Evolutionary conservation across 2,329 filamentous ascomycete species (phyloP).

Genomic region (Neonectria coccinea): DNA sequence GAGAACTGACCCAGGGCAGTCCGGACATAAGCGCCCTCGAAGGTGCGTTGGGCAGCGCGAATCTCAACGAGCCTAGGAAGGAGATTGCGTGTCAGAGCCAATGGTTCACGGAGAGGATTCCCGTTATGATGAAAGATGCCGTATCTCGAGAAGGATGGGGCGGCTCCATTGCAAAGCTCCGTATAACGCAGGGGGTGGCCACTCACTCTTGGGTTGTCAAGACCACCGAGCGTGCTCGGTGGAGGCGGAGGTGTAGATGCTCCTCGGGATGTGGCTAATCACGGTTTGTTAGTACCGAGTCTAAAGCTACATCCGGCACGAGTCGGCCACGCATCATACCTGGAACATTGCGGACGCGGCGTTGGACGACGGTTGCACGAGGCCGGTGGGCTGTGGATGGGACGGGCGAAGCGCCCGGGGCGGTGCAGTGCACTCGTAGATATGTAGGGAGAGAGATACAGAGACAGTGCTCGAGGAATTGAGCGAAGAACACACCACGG

Average conservation of each 20-base stretch:
- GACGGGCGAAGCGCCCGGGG: conserved; percentile 12
- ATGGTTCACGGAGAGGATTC: not conserved
- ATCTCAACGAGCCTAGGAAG: conserved; percentile 82
- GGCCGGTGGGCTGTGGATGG: conserved; percentile 11
- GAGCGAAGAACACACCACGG: not conserved
- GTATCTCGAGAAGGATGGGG: not conserved
- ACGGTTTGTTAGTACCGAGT: conserved; percentile 27
- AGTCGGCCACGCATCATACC: conserved; percentile 32
- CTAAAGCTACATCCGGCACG: not conserved
- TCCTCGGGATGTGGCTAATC: conserved; percentile 74
- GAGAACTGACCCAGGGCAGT: conserved; percentile 95
- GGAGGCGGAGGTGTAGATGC: conserved; percentile 81
- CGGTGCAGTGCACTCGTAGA: conserved; percentile 10
- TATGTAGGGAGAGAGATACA: not conserved
- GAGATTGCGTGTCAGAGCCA: conserved; percentile 3
- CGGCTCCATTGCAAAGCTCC: conserved; percentile 11
- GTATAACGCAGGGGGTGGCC: not conserved
- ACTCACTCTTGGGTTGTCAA: conserved; percentile 81
- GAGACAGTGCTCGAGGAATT: not conserved
- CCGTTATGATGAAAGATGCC: conserved; percentile 1
- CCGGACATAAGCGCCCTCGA: conserved; percentile 96
- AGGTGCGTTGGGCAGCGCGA: conserved; percentile 93
- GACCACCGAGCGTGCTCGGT: conserved; percentile 85
- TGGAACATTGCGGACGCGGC: conserved; percentile 41
- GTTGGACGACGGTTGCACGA: conserved; percentile 15